Conservation (phyloP, 768 basidiomycete genomes). For the Dioszegia hungarica region DNA sequence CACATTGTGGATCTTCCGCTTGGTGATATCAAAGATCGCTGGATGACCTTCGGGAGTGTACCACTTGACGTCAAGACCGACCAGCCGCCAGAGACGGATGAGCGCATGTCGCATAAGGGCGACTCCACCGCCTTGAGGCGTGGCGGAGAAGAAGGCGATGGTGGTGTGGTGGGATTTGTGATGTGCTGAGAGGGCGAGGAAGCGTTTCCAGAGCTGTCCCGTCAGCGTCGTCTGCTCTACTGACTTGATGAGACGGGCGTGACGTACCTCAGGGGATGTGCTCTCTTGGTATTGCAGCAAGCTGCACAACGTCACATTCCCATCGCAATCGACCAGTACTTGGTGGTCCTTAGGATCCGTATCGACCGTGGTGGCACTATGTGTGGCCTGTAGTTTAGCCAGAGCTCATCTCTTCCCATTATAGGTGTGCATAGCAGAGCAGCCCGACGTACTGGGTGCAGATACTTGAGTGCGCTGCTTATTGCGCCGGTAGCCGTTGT, state of each 20-base stretch:
- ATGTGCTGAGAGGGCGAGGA: constrained; percentile 74
- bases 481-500: constrained; percentile 41
- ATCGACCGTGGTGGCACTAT: constrained; percentile 39
- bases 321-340: constrained; percentile 79
- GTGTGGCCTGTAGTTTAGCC: constrained; percentile 29
- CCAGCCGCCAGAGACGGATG: constrained; percentile 66
- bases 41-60: constrained; percentile 59
- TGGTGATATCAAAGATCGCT: constrained; percentile 80
- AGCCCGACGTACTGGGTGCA: constrained; percentile 34
- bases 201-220: constrained; percentile 61
- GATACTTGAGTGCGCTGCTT: constrained; percentile 31
- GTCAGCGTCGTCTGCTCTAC: not conserved
- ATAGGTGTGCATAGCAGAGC: not conserved
- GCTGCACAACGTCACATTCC: constrained; percentile 74
- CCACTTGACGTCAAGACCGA: constrained; percentile 40
- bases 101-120: constrained; percentile 96
- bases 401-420: too few relatives aligned
- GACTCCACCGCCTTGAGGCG: constrained; percentile 92
- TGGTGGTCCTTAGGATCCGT: constrained; percentile 53
- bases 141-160: constrained; percentile 91
- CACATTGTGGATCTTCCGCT: constrained; percentile 50
- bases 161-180: constrained; percentile 79
- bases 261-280: constrained; percentile 56
- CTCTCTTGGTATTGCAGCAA: constrained; percentile 70
- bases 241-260: not conserved